Percentiles rank a stretch among this genome's conserved stretches.
Evolutionary conservation across 2,329 filamentous ascomycete species (phyloP).

Genomic region (Cyphellophora attinorum): DNA sequence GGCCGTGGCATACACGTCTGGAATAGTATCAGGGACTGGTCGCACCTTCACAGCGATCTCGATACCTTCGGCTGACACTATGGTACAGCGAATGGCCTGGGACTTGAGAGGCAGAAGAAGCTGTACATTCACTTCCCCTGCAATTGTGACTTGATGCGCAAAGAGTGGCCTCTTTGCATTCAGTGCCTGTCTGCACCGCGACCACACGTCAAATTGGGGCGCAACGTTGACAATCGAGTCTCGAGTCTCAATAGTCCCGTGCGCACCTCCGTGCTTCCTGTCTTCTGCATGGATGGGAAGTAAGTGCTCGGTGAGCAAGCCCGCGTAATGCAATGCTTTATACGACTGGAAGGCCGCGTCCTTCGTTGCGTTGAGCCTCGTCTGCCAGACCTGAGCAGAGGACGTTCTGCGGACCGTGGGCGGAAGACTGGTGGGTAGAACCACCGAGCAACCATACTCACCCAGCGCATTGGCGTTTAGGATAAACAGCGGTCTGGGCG

Average conservation of each 20-base stretch:
- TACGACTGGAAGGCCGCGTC: conserved; percentile 82
- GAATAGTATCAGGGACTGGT: too few species aligned
- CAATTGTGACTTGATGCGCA: too few species aligned
- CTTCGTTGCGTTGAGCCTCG: conserved; percentile 62
- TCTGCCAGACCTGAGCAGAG: conserved; percentile 53
- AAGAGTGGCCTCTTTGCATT: too few species aligned
- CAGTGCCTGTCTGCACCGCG: too few species aligned
- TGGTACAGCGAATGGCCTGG: too few species aligned
- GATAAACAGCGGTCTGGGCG: conserved; percentile 55
- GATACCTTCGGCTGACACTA: not conserved
- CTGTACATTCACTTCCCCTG: too few species aligned
- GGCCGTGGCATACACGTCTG: too few species aligned
- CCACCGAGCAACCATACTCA: conserved; percentile 46
- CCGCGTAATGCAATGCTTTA: conserved; percentile 55
- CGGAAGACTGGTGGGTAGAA: conserved; percentile 63
- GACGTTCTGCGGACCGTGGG: conserved; percentile 45
- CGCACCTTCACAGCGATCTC: not conserved
- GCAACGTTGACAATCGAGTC: not conserved
- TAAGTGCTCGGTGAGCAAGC: conserved; percentile 68
- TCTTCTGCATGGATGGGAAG: conserved; percentile 44
- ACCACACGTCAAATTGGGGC: too few species aligned
- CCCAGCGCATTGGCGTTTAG: conserved; percentile 28
- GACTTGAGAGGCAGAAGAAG: too few species aligned
- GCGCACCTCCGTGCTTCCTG: conserved; percentile 1
- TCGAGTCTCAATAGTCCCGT: not conserved